Conservation (phyloP, 768 basidiomycete genomes). For the Pleurotus tuoliensis region DNA sequence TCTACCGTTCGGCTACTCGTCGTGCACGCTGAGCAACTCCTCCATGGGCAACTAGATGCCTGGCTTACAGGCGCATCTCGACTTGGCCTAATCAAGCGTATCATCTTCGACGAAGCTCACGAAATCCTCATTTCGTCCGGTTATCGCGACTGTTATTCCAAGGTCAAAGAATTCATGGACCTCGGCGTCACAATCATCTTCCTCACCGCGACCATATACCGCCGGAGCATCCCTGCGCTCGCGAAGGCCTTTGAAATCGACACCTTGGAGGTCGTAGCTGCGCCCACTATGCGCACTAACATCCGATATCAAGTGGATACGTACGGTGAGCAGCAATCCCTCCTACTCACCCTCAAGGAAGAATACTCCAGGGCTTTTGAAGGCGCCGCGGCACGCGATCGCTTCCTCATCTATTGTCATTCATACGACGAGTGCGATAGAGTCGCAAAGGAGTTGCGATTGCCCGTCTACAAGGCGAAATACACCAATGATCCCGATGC, state of each 20-base stretch:
- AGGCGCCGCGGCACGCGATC: not conserved
- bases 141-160: conserved; percentile 4
- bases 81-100: too few species aligned
- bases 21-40: too few species aligned
- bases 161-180: not conserved
- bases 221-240: not conserved
- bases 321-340: not conserved
- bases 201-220: conserved; percentile 7
- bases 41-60: too few species aligned
- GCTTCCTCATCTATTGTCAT: conserved; percentile 7
- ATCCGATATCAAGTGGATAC: not conserved
- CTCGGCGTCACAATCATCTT: conserved; percentile 4
- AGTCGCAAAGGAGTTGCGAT: not conserved
- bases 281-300: conserved; percentile 5
- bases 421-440: not conserved
- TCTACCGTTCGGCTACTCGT: too few species aligned
- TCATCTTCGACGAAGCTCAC: too few species aligned
- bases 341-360: not conserved
- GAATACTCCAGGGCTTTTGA: not conserved
- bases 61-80: too few species aligned
- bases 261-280: not conserved
- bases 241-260: not conserved
- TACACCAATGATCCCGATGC: too few species aligned
- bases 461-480: too few species aligned
- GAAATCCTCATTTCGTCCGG: too few species aligned